These are phyloP conservation scores for Colletotrichum falcatum DNA, from an alignment of 2,329 filamentous ascomycete species.

Conservation along the genomic window DNA sequence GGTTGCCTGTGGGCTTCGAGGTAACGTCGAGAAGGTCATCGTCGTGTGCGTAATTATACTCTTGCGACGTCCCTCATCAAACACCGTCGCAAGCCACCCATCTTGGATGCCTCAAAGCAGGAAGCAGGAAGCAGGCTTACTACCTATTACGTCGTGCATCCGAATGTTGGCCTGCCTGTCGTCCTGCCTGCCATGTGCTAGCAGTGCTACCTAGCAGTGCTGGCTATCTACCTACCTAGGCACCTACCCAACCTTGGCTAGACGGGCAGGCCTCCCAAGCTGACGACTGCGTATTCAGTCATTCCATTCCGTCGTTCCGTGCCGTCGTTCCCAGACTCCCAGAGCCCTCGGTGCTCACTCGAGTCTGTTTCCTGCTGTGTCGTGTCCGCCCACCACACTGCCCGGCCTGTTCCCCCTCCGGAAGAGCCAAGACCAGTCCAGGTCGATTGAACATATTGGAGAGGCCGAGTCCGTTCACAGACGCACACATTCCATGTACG, in stretches of 20 bases:
- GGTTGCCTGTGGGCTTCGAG: not conserved
- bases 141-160: not conserved
- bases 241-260: not conserved
- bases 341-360: not conserved
- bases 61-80: not conserved
- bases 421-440: slow-evolving; percentile 20
- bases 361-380: not conserved
- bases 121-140: not conserved
- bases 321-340: not conserved
- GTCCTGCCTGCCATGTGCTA: not conserved
- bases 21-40: not conserved
- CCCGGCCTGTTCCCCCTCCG: slow-evolving; percentile 26
- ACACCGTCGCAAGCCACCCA: not conserved
- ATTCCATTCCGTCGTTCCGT: not conserved
- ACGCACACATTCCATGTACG: not conserved
- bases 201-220: not conserved
- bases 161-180: not conserved
- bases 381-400: slow-evolving; percentile 1
- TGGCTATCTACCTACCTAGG: too few relatives aligned
- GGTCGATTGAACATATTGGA: slow-evolving; percentile 5
- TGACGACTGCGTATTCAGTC: not conserved
- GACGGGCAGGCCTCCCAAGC: not conserved
- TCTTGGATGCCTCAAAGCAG: not conserved
- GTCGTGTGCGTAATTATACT: not conserved
- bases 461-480: slow-evolving; percentile 33